Conservation (phyloP, 345 rosid genomes). For the Salix caprea region DNA sequence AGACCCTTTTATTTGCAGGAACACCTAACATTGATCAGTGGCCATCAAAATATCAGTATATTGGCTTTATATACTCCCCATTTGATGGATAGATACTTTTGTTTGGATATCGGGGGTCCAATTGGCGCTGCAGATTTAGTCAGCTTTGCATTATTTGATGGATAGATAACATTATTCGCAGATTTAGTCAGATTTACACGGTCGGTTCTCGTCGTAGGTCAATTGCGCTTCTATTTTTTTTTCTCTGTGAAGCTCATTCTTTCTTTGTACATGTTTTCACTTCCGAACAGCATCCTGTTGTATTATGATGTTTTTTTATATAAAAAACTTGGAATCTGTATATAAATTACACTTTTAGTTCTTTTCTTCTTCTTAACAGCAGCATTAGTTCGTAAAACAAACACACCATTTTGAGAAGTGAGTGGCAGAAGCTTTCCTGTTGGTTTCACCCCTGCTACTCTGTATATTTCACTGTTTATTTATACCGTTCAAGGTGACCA, state of each 20-base stretch:
- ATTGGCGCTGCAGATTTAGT: neutral
- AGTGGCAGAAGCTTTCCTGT: no score
- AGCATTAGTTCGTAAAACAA: no score
- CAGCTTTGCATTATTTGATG: no score
- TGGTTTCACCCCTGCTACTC: no score
- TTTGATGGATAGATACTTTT: neutral
- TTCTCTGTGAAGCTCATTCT: constrained; percentile 23
- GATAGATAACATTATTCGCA: neutral
- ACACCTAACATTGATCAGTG: neutral
- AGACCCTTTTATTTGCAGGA: neutral
- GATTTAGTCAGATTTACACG: neutral
- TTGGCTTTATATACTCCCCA: neutral
- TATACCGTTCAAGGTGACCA: no score
- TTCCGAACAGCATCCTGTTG: constrained; percentile 9
- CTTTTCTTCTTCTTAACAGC: no score
- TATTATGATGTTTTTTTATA: neutral
- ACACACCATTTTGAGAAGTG: no score
- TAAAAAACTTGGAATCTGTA: constrained; percentile 11
- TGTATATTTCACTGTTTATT: no score
- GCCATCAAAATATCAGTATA: neutral
- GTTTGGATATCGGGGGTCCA: neutral
- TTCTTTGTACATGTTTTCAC: constrained; percentile 2
- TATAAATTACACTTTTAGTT: neutral
- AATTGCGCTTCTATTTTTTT: constrained; percentile 22
- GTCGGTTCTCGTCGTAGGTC: neutral